Base-by-base conservation (phyloP, 805 yeast genomes). In the Pichia nanzhaoensis region DNA sequence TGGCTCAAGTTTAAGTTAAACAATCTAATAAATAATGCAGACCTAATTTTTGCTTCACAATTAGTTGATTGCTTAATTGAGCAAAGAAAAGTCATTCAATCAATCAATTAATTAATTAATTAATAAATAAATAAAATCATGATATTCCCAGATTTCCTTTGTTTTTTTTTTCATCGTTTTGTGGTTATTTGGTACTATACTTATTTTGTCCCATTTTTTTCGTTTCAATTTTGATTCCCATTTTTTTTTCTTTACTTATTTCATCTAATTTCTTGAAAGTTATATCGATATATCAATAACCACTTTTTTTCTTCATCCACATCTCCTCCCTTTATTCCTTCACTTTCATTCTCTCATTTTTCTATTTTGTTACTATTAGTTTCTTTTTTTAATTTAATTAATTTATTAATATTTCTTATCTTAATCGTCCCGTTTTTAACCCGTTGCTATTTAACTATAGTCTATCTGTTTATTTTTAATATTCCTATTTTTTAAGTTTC, bases 1-100 rank as follows among this genome's bases (percentile, higher is more conserved):
- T 85, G 75, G 79, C 95, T 51, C 93, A 86, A 74, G 95, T 85
- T 63, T 87, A 78, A 75, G 20, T 34, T 16, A 20, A 18, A 32
- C 24, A 19, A 27, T 36, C 19, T 20, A 21, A 17, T 30, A 12
- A 34, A 19, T 18, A 19, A 34, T 24, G 27, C 9, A 18, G n/a
- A n/a, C n/a, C n/a, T n/a, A n/a, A n/a, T 24, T 24, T 24, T 24
- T 24, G 6, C 10, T 24, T 24, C 10, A 10, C 28, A 24, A 24
- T 24, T 24, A 24, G 28, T 24, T 24, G 28, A 24, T 24, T 24
- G 10, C 6, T 24, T 24, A 24, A 24, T 24, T 24, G 10, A n/a
- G n/a, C n/a, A n/a, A n/a, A n/a, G n/a, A n/a, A n/a, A n/a, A n/a
- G 10, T 24, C 10, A 24, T 10, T 24, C 28, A 24, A 24, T 24